Evolutionary conservation across 768 basidiomycete genomes (phyloP).

Genomic region (Polyporus arcularius): DNA sequence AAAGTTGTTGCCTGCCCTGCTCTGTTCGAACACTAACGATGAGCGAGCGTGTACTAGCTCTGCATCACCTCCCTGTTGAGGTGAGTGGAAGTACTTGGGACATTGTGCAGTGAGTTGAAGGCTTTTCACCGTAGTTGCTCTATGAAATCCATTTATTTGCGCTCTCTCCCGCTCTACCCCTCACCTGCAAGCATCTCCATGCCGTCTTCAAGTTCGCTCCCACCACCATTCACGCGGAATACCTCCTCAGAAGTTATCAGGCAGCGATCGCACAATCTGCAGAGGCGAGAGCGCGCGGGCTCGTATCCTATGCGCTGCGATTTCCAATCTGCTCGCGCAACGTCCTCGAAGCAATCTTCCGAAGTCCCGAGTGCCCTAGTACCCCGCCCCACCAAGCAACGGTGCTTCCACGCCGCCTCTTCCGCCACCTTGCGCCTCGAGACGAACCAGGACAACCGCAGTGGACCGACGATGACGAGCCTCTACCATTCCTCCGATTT

Average conservation of each 20-base stretch:
- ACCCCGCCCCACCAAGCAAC: slow-evolving; percentile 24
- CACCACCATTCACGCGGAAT: slow-evolving; percentile 62
- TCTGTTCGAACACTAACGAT: not conserved
- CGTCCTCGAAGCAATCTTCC: slow-evolving; percentile 51
- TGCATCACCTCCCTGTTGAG: slow-evolving; percentile 38
- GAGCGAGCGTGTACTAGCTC: slow-evolving; percentile 6
- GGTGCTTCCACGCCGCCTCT: slow-evolving; percentile 68
- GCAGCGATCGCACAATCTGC: slow-evolving; percentile 13
- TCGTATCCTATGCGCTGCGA: slow-evolving; percentile 53
- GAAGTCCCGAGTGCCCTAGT: slow-evolving; percentile 18
- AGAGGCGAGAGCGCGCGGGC: slow-evolving; percentile 9
- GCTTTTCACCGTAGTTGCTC: slow-evolving; percentile 53
- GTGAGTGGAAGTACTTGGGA: slow-evolving; percentile 20
- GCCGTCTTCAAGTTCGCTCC: slow-evolving; percentile 57
- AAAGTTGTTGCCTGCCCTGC: no score
- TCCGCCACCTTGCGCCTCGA: slow-evolving; percentile 48
- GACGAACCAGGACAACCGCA: not conserved
- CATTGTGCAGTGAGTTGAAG: not conserved
- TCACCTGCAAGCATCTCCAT: slow-evolving; percentile 53
- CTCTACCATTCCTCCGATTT: slow-evolving; percentile 64
- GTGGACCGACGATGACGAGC: slow-evolving; percentile 55
- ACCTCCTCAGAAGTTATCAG: slow-evolving; percentile 47
- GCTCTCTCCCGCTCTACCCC: slow-evolving; percentile 63
- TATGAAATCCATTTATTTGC: slow-evolving; percentile 78
- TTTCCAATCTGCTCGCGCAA: slow-evolving; percentile 47